These are phyloP conservation scores for Mortierella sp. DNA, from an alignment of 371 early-diverging fungal species.

Conservation along the genomic window DNA sequence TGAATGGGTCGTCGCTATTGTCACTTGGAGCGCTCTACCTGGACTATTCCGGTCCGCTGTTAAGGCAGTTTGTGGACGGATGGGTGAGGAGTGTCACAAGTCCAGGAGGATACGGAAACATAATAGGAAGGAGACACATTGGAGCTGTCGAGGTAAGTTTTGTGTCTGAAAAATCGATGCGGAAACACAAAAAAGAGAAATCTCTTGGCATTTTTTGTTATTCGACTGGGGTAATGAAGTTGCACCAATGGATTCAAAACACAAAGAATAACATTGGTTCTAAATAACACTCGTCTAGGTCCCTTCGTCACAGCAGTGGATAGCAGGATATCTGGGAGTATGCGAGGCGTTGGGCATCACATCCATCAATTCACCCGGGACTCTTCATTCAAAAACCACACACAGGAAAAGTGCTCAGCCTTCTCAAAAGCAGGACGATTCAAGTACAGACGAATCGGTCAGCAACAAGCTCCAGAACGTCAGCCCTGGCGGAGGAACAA, in stretches of 20 bases:
- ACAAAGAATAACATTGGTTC: background rate
- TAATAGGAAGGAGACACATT: constrained; percentile 30
- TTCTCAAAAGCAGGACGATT: background rate
- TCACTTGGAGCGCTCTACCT: constrained; percentile 30
- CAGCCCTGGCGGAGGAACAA: background rate
- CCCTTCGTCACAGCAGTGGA: constrained; percentile 43
- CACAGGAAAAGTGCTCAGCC: background rate
- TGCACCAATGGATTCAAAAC: background rate
- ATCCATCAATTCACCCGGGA: constrained; percentile 10
- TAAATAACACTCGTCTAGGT: constrained; percentile 12
- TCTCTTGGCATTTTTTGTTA: constrained; percentile 33
- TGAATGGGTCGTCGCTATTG: background rate
- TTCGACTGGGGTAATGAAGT: background rate
- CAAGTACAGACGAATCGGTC: background rate
- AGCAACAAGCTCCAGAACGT: constrained; percentile 9
- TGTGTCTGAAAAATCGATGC: background rate
- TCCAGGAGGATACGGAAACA: constrained; percentile 44
- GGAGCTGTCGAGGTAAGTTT: constrained; percentile 40
- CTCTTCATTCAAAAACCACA: background rate
- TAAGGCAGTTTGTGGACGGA: constrained; percentile 37
- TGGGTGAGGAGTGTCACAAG: constrained; percentile 31
- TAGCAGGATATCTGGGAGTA: constrained; percentile 41
- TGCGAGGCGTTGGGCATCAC: constrained; percentile 38
- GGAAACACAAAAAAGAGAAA: constrained; percentile 13
- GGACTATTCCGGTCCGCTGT: constrained; percentile 33